These are phyloP conservation scores for Boletus rubroflammeus DNA, from an alignment of 768 basidiomycete genomes.

Conservation along the genomic window DNA sequence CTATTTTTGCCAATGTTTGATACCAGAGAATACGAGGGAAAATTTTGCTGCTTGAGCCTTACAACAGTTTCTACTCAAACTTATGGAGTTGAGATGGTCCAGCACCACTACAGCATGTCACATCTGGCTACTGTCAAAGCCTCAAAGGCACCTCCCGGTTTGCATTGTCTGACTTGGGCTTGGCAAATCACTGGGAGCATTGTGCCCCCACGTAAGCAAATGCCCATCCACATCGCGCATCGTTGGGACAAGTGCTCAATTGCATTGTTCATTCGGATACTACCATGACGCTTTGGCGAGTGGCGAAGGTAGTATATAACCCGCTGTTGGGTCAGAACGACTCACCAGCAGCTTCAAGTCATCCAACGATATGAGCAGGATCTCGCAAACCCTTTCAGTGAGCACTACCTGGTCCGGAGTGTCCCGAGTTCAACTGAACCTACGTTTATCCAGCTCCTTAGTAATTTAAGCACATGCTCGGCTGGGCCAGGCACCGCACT, in stretches of 20 bases:
- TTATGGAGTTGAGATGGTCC: background rate
- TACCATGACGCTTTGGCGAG: slow-evolving; percentile 21
- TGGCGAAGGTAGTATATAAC: slow-evolving; percentile 29
- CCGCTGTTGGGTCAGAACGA: background rate
- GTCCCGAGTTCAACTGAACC: background rate
- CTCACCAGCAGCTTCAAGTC: background rate
- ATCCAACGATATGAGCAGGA: slow-evolving; percentile 26
- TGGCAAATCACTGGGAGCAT: background rate
- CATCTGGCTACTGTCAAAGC: slow-evolving; percentile 2
- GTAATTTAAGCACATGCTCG: slow-evolving; percentile 22
- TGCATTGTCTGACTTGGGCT: background rate
- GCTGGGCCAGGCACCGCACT: slow-evolving; percentile 1
- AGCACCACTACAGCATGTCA: slow-evolving; percentile 5
- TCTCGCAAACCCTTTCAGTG: slow-evolving; percentile 31
- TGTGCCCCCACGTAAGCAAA: slow-evolving; percentile 9
- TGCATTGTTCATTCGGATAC: slow-evolving; percentile 22
- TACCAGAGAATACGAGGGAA: background rate
- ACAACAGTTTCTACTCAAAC: background rate
- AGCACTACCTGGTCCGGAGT: slow-evolving; percentile 2
- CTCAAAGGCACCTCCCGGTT: slow-evolving; percentile 3
- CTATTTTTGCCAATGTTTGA: background rate
- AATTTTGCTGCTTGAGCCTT: background rate
- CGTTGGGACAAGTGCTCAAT: slow-evolving; percentile 3
- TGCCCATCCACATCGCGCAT: slow-evolving; percentile 10
- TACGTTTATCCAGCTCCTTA: slow-evolving; percentile 20